Conservation (phyloP, 345 rosid genomes). For the Combretum micranthum region DNA sequence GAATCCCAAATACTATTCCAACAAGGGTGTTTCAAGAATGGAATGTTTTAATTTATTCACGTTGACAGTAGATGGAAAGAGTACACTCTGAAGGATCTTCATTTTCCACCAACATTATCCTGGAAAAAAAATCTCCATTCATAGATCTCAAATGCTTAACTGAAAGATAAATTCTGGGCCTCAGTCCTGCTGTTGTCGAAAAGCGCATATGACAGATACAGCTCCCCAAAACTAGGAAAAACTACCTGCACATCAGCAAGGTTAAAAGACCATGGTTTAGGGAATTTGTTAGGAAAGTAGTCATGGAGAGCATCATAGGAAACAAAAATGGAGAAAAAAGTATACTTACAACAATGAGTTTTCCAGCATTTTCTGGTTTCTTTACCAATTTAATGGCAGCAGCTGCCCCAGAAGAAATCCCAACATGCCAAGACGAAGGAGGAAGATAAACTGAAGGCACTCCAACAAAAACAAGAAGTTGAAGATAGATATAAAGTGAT, state of each 20-base stretch:
- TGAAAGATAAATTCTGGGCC: slow-evolving; percentile 44
- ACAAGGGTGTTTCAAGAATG: too few relatives aligned
- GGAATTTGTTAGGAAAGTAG: too few relatives aligned
- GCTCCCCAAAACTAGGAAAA: slow-evolving; percentile 71
- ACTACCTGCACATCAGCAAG: slow-evolving; percentile 32
- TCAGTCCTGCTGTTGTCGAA: slow-evolving; percentile 51
- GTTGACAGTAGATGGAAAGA: too few relatives aligned
- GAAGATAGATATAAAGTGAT: too few relatives aligned
- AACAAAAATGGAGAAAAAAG: background rate
- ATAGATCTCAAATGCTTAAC: slow-evolving; percentile 12
- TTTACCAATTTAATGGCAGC: slow-evolving; percentile 45
- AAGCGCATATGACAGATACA: slow-evolving; percentile 52
- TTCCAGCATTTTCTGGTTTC: slow-evolving; percentile 47
- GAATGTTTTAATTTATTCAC: too few relatives aligned
- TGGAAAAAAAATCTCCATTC: too few relatives aligned
- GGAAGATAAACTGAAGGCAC: background rate
- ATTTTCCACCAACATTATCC: too few relatives aligned
- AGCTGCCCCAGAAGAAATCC: slow-evolving; percentile 55
- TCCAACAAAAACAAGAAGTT: too few relatives aligned
- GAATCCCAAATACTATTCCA: too few relatives aligned
- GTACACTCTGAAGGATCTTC: too few relatives aligned
- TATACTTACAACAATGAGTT: slow-evolving; percentile 46
- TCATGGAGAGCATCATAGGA: too few relatives aligned
- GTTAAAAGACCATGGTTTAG: too few relatives aligned
- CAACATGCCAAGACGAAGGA: slow-evolving; percentile 22